Evolutionary conservation across 176 grass and related monocot genomes (phyloP), one percentile per base, ranked within the genome.

Genomic region (Carex parvula): DNA sequence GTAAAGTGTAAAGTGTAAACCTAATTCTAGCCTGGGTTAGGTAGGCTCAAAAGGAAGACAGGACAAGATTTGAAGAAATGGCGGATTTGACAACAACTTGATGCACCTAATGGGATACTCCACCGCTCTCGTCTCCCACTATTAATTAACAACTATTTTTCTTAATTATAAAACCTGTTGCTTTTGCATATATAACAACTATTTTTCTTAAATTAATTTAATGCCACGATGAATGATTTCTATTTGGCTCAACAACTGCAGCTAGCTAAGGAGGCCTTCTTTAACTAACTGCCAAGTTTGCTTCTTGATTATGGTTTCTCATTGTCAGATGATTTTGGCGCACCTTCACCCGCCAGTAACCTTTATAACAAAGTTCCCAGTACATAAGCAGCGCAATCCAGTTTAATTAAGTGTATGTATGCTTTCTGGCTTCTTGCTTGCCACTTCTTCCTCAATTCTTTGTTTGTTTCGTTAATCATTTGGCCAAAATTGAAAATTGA

Each of bases 41-140:
- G 20, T 24, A 37, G 35, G 35, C 35, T 37, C 35, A 37, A 37
- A 37, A 37, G 35, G 35, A 37, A 37, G 24, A 24, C 24, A 24
- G 24, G 35, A 37, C 4, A 5, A 37, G 35, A 82, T 82, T 53
- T 94, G 50, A 91, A 81, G 87, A 92, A 88, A 29, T 98, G 95
- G 95, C 92, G 3, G 35, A 37, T 37, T 98, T 39, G 92, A 90
- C 3, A 90, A 94, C 82, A 91, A 91, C 62, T 81, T 98, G 79
- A 98, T 98, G 86, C 61, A 87, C 0, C 56, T 98, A 29, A 84
- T 92, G 50, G 95, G 92, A 1, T 98, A 88, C 86, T 94, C 95
- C 54, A 90, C 87, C 6, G 83, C 67, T 50, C 83, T 98, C 18
- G 87, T 94, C 16, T 90, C 91, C 30, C 87, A 94, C 64, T 98